Evolutionary conservation across 352 stramenopile genomes (phyloP), one percentile per base, ranked within the genome.

Genomic region (Blastocystis sp.): DNA sequence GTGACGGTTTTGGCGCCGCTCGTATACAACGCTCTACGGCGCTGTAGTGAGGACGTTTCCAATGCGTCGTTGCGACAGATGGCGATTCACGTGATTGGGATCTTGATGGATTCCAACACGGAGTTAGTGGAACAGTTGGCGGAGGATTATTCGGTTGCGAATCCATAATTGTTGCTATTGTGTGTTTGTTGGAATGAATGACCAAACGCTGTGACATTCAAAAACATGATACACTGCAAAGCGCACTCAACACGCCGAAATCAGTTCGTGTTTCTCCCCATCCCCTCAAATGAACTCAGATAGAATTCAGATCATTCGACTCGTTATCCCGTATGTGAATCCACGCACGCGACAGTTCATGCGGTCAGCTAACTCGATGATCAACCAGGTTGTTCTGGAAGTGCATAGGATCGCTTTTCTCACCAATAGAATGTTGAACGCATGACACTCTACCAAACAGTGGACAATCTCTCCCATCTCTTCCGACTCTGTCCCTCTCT

Each of bases 381-480:
- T 81, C 27, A 64, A 81, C 38, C 9, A 21, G 11, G n/a, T 46
- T 24, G 56, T 81, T 65, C 24, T 81, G 32, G 69, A 51, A 18
- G 69, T 81, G 63, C 4, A 7, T 2, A 8, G 14, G 14, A 34
- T 11, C 16, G 3, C 21, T 27, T 6, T 27, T 18, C 8, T 81
- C 2, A 63, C 1, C 42, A 27, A 2, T 49, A 81, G 69, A 9
- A 24, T 46, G 53, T 64, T 29, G 36, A 29, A 11, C 16, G 34
- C n/a, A 59, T 81, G 16, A 44, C 56, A 24, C 53, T 81, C 11
- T 81, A 38, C 40, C 69, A 81, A 11, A 81, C 69, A 7, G 56
- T 51, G 6, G 69, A 81, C 4, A 24, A 63, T 65, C 46, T 81
- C 11, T 34, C 48, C 42, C 69, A 81, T 64, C 36, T 81, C 11